Conservation (phyloP, 345 rosid species). For the Cochlearia excelsa region DNA sequence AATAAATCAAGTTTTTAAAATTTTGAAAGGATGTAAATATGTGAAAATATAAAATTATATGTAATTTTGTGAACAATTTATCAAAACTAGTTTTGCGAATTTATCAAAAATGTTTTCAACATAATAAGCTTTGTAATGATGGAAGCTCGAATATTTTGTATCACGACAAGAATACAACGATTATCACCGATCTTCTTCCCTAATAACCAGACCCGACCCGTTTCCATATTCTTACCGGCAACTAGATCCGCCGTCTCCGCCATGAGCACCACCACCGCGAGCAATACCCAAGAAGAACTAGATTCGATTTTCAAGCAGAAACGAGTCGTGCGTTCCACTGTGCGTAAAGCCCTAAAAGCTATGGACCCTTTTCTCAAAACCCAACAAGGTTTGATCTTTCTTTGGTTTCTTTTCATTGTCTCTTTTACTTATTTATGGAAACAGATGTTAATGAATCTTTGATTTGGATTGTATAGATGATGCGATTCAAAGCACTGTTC, state of each 20-base stretch:
- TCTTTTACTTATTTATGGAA: neutral
- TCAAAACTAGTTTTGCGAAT: too few relatives aligned
- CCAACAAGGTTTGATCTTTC: constrained; percentile 49
- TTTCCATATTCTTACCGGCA: constrained; percentile 11
- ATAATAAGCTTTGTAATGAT: constrained; percentile 16
- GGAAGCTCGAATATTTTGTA: constrained; percentile 34
- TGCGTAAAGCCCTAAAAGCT: constrained; percentile 67
- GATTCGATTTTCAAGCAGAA: constrained; percentile 66
- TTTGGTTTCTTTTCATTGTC: neutral
- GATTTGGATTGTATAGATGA: constrained; percentile 43
- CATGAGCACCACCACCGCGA: constrained; percentile 30
- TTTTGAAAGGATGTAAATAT: too few relatives aligned
- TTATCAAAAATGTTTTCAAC: too few relatives aligned
- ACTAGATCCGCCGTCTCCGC: constrained; percentile 16
- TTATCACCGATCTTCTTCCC: constrained; percentile 23
- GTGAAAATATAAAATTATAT: too few relatives aligned
- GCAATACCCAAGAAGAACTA: constrained; percentile 36
- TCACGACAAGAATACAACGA: constrained; percentile 17
- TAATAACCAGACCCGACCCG: constrained; percentile 32
- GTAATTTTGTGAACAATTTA: too few relatives aligned
- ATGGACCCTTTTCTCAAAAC: constrained; percentile 76
- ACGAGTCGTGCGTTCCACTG: constrained; percentile 56
- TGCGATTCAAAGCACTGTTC: constrained; percentile 60
- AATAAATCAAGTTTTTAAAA: too few relatives aligned
- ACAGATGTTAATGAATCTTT: neutral